These are phyloP conservation scores for Didymella pinodella DNA, from an alignment of 2,329 filamentous ascomycete genomes.

Conservation along the genomic window DNA sequence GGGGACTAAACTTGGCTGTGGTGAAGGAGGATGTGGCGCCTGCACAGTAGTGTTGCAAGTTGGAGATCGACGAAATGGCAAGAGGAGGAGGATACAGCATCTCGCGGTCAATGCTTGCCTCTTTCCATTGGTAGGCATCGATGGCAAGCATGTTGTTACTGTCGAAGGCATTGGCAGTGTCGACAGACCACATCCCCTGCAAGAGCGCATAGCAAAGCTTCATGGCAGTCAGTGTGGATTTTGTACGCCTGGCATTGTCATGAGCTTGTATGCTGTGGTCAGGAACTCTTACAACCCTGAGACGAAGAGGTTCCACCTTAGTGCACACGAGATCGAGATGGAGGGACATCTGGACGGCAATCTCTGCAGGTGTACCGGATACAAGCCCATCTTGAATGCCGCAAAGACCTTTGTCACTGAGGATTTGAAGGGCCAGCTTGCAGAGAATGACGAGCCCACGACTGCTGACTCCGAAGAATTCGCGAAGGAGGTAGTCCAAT, in stretches of 20 bases:
- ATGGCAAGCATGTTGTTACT: conserved; percentile 97
- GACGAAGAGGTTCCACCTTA: conserved; percentile 45
- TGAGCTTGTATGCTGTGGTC: conserved; percentile 86
- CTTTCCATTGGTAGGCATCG: conserved; percentile 86
- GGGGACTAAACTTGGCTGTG: conserved; percentile 94
- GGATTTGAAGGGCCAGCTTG: conserved; percentile 56
- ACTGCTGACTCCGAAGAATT: conserved; percentile 55
- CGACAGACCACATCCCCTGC: conserved; percentile 82
- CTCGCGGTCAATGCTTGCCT: conserved; percentile 94
- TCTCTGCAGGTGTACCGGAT: conserved; percentile 91
- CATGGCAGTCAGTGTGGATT: conserved; percentile 95
- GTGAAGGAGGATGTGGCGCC: conserved; percentile 92
- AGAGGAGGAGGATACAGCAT: conserved; percentile 88
- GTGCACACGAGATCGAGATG: conserved; percentile 48
- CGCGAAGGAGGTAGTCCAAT: conserved; percentile 36
- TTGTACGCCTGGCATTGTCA: conserved; percentile 95
- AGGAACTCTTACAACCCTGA: conserved; percentile 66
- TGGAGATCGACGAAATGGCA: conserved; percentile 70
- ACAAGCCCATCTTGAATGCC: conserved; percentile 89
- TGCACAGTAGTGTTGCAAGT: conserved; percentile 76
- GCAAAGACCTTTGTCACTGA: conserved; percentile 82
- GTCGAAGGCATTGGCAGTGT: conserved; percentile 92
- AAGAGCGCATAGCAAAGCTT: conserved; percentile 87
- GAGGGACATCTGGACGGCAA: conserved; percentile 81
- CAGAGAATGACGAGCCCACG: conserved; percentile 57